Conservation (phyloP, 2,329 filamentous ascomycete species). For the Diaporthe sp. region DNA sequence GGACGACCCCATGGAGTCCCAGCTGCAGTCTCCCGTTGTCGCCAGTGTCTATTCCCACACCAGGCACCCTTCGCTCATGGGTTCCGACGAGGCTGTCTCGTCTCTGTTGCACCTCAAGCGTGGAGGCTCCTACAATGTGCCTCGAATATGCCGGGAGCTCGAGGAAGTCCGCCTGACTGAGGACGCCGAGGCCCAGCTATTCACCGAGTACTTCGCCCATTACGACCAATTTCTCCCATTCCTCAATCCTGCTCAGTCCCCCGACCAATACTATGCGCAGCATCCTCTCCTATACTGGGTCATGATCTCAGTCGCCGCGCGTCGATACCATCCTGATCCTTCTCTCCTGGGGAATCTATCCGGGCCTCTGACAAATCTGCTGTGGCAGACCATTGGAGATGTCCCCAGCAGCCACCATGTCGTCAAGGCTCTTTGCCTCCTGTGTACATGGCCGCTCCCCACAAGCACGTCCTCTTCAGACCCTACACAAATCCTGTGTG, state of each 20-base stretch:
- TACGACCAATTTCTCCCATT: constrained; percentile 87
- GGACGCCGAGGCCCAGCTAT: constrained; percentile 74
- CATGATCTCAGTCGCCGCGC: constrained; percentile 80
- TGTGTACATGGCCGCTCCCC: constrained; percentile 87
- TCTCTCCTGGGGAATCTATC: constrained; percentile 77
- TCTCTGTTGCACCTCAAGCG: constrained; percentile 77
- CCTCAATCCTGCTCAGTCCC: constrained; percentile 74
- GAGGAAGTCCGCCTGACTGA: constrained; percentile 76
- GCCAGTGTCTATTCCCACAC: constrained; percentile 72
- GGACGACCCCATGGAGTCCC: constrained; percentile 65
- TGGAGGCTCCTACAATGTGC: constrained; percentile 72
- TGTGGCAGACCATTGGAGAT: constrained; percentile 84
- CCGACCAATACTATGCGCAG: constrained; percentile 82
- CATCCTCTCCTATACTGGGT: constrained; percentile 90
- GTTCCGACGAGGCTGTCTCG: constrained; percentile 77
- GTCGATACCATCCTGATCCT: constrained; percentile 76
- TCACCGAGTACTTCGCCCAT: constrained; percentile 75
- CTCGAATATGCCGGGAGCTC: constrained; percentile 72
- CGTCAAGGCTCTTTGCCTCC: constrained; percentile 83
- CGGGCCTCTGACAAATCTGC: constrained; percentile 76
- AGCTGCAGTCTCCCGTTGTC: constrained; percentile 71
- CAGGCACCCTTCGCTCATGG: constrained; percentile 75
- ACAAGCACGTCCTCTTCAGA: constrained; percentile 86
- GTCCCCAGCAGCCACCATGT: constrained; percentile 85
- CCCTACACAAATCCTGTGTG: constrained; percentile 84